phyloP scores from a whole-genome alignment of 2,329 filamentous ascomycete genomes.

The Thielaviopsis populi region DNA sequence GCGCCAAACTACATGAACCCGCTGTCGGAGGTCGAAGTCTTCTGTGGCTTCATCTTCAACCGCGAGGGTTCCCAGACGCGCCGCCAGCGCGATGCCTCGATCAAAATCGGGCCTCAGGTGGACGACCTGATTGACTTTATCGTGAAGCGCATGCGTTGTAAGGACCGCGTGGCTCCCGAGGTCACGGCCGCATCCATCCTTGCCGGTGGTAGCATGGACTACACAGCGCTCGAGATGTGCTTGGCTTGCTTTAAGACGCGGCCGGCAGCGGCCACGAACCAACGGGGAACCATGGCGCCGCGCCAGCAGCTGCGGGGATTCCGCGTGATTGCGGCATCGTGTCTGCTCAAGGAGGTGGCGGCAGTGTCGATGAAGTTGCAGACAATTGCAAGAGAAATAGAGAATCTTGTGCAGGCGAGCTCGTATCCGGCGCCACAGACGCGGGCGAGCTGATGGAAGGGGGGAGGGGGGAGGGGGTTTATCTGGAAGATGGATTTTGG shows the following conservation, averaged over 20 bases:
- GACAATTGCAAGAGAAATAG: neutral
- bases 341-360: constrained; percentile 23
- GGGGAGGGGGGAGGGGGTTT: neutral
- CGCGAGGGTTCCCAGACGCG: constrained; percentile 33
- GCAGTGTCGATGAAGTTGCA: constrained; percentile 14
- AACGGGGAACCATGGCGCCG: constrained; percentile 10
- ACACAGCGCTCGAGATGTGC: constrained; percentile 17
- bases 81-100: constrained; percentile 37
- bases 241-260: constrained; percentile 19
- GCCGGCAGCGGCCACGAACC: constrained; percentile 22
- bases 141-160: constrained; percentile 25
- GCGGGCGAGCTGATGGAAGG: no score
- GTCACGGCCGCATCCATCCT: neutral
- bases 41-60: constrained; percentile 41
- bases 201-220: neutral
- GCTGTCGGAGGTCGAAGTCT: constrained; percentile 38
- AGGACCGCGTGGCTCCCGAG: neutral
- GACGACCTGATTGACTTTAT: constrained; percentile 32
- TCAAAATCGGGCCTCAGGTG: constrained; percentile 37
- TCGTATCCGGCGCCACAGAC: neutral
- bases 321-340: constrained; percentile 26
- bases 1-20: constrained; percentile 27
- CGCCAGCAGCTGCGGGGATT: constrained; percentile 25
- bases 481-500: neutral
- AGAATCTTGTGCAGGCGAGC: neutral